A percentile compares a stretch with the other conserved stretches of the same genome.
Evolutionary conservation across 2,329 filamentous ascomycete genomes (phyloP).

Genomic region (Xenosphaeropsis pyriputrescens): DNA sequence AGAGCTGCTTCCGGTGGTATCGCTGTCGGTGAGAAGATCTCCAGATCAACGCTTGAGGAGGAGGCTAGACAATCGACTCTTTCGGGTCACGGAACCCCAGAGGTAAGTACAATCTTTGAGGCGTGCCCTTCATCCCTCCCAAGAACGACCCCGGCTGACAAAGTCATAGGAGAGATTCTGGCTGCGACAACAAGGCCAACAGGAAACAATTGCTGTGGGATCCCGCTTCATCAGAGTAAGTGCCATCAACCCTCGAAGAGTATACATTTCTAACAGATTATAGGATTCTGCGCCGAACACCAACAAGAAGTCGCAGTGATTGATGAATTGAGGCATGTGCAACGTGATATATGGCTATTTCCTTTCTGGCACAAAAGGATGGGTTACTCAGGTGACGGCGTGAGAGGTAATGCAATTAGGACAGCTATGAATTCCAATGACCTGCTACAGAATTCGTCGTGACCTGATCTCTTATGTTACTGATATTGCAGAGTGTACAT

Average conservation of each 20-base stretch:
- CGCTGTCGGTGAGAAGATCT: slow-evolving; percentile 46
- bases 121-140: slow-evolving; percentile 7
- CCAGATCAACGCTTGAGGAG: slow-evolving; percentile 47
- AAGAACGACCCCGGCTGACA: background rate
- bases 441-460: too few relatives aligned
- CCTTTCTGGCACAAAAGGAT: too few relatives aligned
- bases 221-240: slow-evolving; percentile 34
- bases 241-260: background rate
- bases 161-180: slow-evolving; percentile 34
- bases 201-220: slow-evolving; percentile 42
- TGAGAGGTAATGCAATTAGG: too few relatives aligned
- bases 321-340: background rate
- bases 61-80: slow-evolving; percentile 37
- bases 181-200: slow-evolving; percentile 41
- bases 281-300: slow-evolving; percentile 4
- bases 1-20: slow-evolving; percentile 30
- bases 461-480: too few relatives aligned
- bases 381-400: too few relatives aligned
- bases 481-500: too few relatives aligned
- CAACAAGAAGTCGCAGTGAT: slow-evolving; percentile 8
- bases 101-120: slow-evolving; percentile 29
- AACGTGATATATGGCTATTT: too few relatives aligned
- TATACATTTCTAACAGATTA: background rate
- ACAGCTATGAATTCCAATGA: too few relatives aligned
- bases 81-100: slow-evolving; percentile 31